Evolutionary conservation across 345 rosid species (phyloP).

Genomic region (Noccaea bulbosa): DNA sequence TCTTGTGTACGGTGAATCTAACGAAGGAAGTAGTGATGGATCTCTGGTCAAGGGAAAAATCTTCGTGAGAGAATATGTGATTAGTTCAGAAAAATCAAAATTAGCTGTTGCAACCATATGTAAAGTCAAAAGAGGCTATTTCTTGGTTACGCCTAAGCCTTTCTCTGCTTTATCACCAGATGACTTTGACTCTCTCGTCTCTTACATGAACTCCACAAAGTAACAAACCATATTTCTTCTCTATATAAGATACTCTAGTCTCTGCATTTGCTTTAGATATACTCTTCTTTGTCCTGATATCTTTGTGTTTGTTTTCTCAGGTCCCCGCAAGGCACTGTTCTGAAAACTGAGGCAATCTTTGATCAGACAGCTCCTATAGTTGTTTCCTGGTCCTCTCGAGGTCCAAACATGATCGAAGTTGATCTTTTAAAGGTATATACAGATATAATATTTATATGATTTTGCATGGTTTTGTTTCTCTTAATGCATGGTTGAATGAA

Average conservation of each 20-base stretch:
- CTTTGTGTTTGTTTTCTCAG: conserved; percentile 13
- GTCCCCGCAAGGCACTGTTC: conserved; percentile 31
- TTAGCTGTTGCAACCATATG: conserved; percentile 39
- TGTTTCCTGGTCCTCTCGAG: conserved; percentile 43
- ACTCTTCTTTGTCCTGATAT: not conserved
- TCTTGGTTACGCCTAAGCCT: conserved; percentile 29
- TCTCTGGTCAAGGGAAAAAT: conserved; percentile 41
- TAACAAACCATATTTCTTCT: conserved; percentile 29
- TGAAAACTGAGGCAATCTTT: conserved; percentile 34
- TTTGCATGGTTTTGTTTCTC: not conserved
- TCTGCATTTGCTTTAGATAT: not conserved
- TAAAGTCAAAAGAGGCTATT: not conserved
- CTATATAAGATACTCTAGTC: not conserved
- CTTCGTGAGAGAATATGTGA: not conserved
- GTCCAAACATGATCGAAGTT: conserved; percentile 37
- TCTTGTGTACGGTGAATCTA: conserved; percentile 22
- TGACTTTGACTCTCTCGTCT: conserved; percentile 5
- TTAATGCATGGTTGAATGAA: not conserved
- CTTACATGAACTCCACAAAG: conserved; percentile 46
- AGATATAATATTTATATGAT: not conserved
- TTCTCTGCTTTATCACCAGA: not conserved
- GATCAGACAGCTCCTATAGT: conserved; percentile 36
- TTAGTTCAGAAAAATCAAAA: not conserved
- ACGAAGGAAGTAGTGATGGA: too few relatives aligned
- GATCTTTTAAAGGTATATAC: conserved; percentile 42